These are phyloP conservation scores for Phoma sp. DNA, from an alignment of 2,329 filamentous ascomycete species.

Conservation along the genomic window DNA sequence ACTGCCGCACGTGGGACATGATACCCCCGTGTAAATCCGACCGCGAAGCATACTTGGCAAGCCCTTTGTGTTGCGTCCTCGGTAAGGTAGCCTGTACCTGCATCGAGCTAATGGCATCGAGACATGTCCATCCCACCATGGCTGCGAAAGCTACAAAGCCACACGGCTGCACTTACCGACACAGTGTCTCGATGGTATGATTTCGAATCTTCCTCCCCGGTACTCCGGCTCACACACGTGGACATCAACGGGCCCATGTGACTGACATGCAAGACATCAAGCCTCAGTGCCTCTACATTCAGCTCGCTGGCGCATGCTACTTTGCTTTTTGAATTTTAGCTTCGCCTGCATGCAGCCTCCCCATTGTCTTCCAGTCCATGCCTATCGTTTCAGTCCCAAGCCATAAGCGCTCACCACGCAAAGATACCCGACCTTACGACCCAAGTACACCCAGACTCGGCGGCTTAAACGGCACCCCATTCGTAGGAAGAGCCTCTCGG, in stretches of 20 bases:
- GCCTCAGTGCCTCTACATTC: not conserved
- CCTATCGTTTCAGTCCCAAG: not conserved
- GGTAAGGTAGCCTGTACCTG: conserved; percentile 5
- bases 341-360: not conserved
- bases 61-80: not conserved
- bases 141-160: not conserved
- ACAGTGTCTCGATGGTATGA: not conserved
- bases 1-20: not conserved
- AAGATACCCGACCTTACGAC: too few species aligned
- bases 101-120: not conserved
- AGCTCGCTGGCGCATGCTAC: not conserved
- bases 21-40: conserved; percentile 1
- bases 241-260: not conserved
- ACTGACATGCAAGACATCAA: not conserved
- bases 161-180: not conserved
- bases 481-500: not conserved
- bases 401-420: not conserved
- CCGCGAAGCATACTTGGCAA: conserved; percentile 5
- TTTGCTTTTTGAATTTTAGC: conserved; percentile 5
- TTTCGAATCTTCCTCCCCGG: not conserved
- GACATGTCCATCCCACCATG: not conserved
- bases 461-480: not conserved
- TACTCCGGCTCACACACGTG: conserved; percentile 1
- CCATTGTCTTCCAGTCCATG: not conserved
- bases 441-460: not conserved